These are phyloP conservation scores for Vitis labrusca DNA, from an alignment of 164 flowering plant genomes.

Conservation along the genomic window DNA sequence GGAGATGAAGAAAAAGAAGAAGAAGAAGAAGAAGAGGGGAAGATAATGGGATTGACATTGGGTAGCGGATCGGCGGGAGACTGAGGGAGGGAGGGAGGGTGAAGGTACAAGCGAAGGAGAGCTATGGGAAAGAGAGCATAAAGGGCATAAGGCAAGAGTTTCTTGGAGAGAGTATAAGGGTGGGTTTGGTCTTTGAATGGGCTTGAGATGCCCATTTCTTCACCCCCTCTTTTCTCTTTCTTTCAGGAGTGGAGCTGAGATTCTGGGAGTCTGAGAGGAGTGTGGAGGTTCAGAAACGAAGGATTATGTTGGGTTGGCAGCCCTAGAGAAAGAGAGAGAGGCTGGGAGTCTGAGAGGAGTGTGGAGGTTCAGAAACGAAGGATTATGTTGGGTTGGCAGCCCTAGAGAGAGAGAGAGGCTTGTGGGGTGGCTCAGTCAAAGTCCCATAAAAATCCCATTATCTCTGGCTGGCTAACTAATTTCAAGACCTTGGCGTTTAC, in stretches of 20 bases:
- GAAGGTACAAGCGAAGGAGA: constrained; percentile 51
- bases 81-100: constrained; percentile 27
- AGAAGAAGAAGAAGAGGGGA: constrained; percentile 18
- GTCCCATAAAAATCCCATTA: too few species aligned
- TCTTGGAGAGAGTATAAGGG: constrained; percentile 29
- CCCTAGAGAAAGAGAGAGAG: not conserved
- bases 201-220: constrained; percentile 33
- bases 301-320: not conserved
- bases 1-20: constrained; percentile 17
- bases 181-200: constrained; percentile 40
- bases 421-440: too few species aligned
- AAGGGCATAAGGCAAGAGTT: constrained; percentile 45
- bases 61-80: constrained; percentile 12
- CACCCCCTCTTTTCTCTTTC: not conserved
- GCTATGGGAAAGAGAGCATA: constrained; percentile 52
- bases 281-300: too few species aligned
- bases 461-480: too few species aligned
- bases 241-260: not conserved
- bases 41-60: constrained; percentile 1
- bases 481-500: too few species aligned
- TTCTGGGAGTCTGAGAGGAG: too few species aligned
- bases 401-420: not conserved
- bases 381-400: not conserved
- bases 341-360: too few species aligned
- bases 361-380: too few species aligned